A percentile compares a stretch with the other conserved stretches of the same genome.
Evolutionary conservation across 176 grass and related monocot genomes (phyloP).

Genomic region (Bothriochloa decipiens): DNA sequence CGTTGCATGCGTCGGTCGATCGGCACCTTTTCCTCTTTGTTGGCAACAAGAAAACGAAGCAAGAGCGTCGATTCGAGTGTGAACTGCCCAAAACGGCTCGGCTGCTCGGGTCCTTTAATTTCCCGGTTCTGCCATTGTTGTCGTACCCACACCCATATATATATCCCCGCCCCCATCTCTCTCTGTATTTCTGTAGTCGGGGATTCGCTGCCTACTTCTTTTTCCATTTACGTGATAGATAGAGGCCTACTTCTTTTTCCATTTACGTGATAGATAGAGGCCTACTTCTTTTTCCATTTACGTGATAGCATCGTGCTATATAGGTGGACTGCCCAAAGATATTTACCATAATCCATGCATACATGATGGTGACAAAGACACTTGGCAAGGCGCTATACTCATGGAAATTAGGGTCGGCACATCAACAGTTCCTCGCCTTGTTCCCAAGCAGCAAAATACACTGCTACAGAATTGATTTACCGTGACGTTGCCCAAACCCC

Average conservation of each 20-base stretch:
- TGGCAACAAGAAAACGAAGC: background rate
- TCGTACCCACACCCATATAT: constrained; percentile 17
- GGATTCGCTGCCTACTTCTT: background rate
- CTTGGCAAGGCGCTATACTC: background rate
- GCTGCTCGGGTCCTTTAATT: background rate
- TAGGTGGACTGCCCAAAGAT: too few relatives aligned
- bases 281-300: background rate
- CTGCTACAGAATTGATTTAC: too few relatives aligned
- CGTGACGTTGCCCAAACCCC: too few relatives aligned
- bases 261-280: background rate
- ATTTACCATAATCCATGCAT: too few relatives aligned
- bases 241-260: background rate
- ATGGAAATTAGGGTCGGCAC: too few relatives aligned
- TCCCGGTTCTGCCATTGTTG: background rate
- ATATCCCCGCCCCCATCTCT: background rate
- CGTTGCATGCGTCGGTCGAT: background rate
- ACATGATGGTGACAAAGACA: background rate
- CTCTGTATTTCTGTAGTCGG: background rate
- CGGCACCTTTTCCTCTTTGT: constrained; percentile 16
- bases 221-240: background rate
- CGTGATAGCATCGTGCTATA: background rate
- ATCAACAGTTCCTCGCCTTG: too few relatives aligned
- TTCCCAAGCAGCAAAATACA: too few relatives aligned
- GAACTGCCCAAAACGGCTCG: constrained; percentile 31
- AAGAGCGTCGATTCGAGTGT: background rate